Conservation (phyloP, 768 basidiomycete species). For the Sarcomyxa edulis region DNA sequence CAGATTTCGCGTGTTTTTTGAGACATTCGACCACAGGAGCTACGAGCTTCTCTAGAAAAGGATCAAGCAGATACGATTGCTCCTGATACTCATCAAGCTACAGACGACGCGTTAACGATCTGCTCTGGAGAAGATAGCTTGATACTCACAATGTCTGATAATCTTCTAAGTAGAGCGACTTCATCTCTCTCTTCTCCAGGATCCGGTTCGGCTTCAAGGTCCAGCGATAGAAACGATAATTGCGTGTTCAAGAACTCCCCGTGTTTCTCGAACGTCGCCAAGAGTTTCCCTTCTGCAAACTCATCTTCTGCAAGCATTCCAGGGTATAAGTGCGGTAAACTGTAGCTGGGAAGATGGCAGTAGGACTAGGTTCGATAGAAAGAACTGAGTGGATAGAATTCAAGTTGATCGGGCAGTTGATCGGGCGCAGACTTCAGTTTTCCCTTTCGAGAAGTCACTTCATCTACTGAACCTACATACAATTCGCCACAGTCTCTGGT, state of each 20-base stretch:
- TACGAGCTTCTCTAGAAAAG: conserved; percentile 76
- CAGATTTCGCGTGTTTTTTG: conserved; percentile 45
- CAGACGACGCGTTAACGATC: neutral
- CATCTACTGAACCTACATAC: too few relatives aligned
- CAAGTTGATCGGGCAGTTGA: too few relatives aligned
- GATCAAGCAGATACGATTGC: conserved; percentile 88
- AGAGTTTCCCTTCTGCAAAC: conserved; percentile 35
- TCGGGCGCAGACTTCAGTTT: too few relatives aligned
- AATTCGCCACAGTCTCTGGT: too few relatives aligned
- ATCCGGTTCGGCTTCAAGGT: conserved; percentile 38
- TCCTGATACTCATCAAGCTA: conserved; percentile 92
- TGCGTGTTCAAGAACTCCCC: conserved; percentile 57
- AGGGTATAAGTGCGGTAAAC: too few relatives aligned
- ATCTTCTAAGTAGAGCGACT: conserved; percentile 30
- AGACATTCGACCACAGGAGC: conserved; percentile 65
- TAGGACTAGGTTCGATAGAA: too few relatives aligned
- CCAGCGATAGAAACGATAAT: conserved; percentile 39
- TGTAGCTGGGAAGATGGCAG: too few relatives aligned
- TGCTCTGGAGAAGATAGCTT: neutral
- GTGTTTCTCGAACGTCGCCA: conserved; percentile 55
- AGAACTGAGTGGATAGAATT: too few relatives aligned
- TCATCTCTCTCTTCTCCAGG: conserved; percentile 41
- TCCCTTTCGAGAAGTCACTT: too few relatives aligned
- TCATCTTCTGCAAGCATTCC: too few relatives aligned
- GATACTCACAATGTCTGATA: conserved; percentile 46